A percentile compares a stretch with the other conserved stretches of the same genome.
Conservation (phyloP, 345 rosid genomes). For the Salix brachista region DNA sequence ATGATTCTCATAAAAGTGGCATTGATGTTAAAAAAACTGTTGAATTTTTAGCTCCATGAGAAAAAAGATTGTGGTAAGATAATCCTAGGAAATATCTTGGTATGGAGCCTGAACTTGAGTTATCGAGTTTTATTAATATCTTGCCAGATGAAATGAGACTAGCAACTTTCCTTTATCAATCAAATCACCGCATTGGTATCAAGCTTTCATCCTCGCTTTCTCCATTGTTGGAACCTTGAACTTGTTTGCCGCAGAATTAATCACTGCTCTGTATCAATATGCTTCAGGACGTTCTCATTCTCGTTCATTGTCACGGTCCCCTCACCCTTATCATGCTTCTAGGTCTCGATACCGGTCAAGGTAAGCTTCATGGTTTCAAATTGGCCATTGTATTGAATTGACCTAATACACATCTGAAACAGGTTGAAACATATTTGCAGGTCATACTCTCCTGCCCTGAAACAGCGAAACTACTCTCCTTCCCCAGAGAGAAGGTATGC, state of each 20-base stretch:
- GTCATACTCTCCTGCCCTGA: slow-evolving; percentile 80
- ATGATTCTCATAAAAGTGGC: not conserved
- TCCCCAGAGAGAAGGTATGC: slow-evolving; percentile 71
- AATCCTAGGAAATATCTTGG: not conserved
- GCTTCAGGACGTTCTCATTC: slow-evolving; percentile 74
- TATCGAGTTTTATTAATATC: not conserved
- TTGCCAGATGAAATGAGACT: not conserved
- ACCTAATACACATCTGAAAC: not conserved
- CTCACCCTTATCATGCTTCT: slow-evolving; percentile 62
- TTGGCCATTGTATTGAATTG: not conserved
- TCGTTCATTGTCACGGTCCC: slow-evolving; percentile 73
- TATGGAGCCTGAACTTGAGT: not conserved
- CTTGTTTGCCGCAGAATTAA: not conserved
- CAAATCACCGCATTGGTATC: not conserved
- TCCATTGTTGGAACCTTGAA: not conserved
- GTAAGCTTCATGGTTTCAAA: slow-evolving; percentile 29
- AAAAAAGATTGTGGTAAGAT: not conserved
- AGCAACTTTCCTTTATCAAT: not conserved
- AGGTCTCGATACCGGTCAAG: slow-evolving; percentile 78
- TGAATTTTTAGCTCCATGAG: not conserved
- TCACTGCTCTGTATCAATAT: slow-evolving; percentile 2
- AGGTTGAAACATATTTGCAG: slow-evolving; percentile 27
- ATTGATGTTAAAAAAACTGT: too few relatives aligned
- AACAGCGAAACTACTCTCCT: slow-evolving; percentile 54
- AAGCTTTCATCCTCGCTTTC: not conserved